Evolutionary conservation across 495 filamentous ascomycete species (phyloP).

Genomic region (Venustampulla echinocandica): DNA sequence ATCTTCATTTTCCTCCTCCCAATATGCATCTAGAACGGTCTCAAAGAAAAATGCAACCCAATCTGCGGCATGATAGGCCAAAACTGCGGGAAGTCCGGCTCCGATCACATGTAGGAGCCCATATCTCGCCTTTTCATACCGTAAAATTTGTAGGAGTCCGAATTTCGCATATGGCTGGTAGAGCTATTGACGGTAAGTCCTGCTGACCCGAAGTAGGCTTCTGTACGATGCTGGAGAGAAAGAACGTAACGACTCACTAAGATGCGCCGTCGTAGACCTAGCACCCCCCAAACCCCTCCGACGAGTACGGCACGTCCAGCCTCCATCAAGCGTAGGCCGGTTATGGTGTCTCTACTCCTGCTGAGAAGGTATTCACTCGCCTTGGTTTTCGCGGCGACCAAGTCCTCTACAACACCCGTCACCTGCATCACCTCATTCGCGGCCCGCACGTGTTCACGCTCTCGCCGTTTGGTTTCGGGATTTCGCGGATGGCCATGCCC

Average conservation of each 20-base stretch:
- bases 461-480: slow-evolving; percentile 41
- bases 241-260: slow-evolving; percentile 28
- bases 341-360: slow-evolving; percentile 21
- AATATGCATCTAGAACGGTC: slow-evolving; percentile 7
- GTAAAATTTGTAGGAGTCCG: slow-evolving; percentile 30
- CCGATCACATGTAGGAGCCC: slow-evolving; percentile 20
- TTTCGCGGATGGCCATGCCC: slow-evolving; percentile 62
- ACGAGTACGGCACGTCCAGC: slow-evolving; percentile 30
- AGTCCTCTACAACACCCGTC: slow-evolving; percentile 32
- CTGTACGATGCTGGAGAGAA: background rate
- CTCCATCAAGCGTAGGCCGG: slow-evolving; percentile 31
- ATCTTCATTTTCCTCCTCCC: slow-evolving; percentile 11
- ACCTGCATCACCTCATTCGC: slow-evolving; percentile 51
- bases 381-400: slow-evolving; percentile 10
- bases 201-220: too few species aligned
- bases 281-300: slow-evolving; percentile 43
- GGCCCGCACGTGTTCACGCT: slow-evolving; percentile 41
- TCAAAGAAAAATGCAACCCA: slow-evolving; percentile 15
- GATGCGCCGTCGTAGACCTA: slow-evolving; percentile 41
- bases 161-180: slow-evolving; percentile 37
- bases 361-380: background rate
- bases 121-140: slow-evolving; percentile 22
- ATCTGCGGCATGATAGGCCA: slow-evolving; percentile 19
- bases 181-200: too few species aligned
- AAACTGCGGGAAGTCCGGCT: slow-evolving; percentile 17